phyloP scores from a whole-genome alignment of 164 flowering plant species.

The Cinnamomum micranthum region DNA sequence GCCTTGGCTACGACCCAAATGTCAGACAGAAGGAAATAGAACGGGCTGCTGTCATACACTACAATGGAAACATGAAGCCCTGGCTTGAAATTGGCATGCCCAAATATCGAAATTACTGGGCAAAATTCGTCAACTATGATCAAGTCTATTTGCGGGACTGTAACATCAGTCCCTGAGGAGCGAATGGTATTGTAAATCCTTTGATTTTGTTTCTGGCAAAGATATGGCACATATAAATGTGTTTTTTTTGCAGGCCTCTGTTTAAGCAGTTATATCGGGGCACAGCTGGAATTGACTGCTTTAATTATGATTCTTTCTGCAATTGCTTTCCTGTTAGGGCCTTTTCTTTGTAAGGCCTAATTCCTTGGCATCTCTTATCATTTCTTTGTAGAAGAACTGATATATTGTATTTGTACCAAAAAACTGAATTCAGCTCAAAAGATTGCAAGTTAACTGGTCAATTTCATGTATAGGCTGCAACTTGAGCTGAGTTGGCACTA shows the following conservation, averaged over 20 bases:
- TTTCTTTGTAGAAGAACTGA: constrained; percentile 11
- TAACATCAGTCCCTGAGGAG: constrained; percentile 29
- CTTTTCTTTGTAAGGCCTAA: background rate
- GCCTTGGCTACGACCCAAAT: constrained; percentile 37
- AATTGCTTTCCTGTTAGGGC: background rate
- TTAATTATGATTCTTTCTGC: constrained; percentile 9
- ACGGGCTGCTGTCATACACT: constrained; percentile 34
- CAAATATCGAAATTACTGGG: constrained; percentile 30
- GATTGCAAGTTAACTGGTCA: background rate
- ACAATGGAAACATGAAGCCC: constrained; percentile 40
- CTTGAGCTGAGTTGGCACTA: too few relatives aligned
- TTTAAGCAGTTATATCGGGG: background rate
- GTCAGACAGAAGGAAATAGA: constrained; percentile 29
- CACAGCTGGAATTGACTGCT: background rate
- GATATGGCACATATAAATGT: background rate
- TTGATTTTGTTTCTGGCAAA: background rate
- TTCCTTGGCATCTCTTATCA: constrained; percentile 4
- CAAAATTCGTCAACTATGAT: constrained; percentile 22
- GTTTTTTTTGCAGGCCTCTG: background rate
- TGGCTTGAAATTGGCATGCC: constrained; percentile 39
- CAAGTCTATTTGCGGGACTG: constrained; percentile 32
- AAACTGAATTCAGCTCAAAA: background rate
- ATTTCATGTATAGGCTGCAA: background rate
- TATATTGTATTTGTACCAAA: constrained; percentile 10
- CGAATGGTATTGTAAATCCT: background rate